phyloP scores from a whole-genome alignment of 805 yeast genomes.

The Lipomyces spencermartinsiae region DNA sequence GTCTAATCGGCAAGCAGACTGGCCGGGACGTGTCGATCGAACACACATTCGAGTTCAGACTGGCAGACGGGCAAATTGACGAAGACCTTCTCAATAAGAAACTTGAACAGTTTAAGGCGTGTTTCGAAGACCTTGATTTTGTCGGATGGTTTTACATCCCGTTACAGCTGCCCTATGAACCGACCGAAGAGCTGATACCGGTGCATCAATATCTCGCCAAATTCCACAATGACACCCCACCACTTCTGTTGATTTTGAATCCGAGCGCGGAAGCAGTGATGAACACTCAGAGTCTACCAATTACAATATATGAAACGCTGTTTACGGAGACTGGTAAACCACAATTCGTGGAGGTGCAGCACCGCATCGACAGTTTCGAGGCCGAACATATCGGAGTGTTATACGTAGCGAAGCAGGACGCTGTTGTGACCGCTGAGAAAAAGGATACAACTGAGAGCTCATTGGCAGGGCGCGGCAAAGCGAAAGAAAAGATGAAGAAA shows the following conservation, averaged over 20 bases:
- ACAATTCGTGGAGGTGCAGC: conserved; percentile 28
- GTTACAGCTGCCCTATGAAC: conserved; percentile 37
- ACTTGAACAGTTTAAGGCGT: conserved; percentile 42
- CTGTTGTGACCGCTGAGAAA: conserved; percentile 14
- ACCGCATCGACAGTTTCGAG: conserved; percentile 32
- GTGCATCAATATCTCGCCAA: conserved; percentile 28
- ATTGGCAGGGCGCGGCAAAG: not conserved
- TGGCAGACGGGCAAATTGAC: conserved; percentile 39
- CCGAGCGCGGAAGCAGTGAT: conserved; percentile 11
- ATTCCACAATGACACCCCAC: conserved; percentile 36
- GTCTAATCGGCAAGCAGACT: conserved; percentile 44
- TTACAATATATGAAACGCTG: conserved; percentile 32
- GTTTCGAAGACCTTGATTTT: conserved; percentile 45
- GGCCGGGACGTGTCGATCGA: conserved; percentile 44
- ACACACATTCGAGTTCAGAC: conserved; percentile 45
- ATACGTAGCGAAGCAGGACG: conserved; percentile 35
- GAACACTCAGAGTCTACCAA: conserved; percentile 26
- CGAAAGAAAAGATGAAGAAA: conserved; percentile 5
- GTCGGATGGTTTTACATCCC: conserved; percentile 47
- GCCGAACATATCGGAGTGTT: conserved; percentile 38
- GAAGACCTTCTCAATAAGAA: conserved; percentile 38
- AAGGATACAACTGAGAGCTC: not conserved
- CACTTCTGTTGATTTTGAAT: conserved; percentile 28
- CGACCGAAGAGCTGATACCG: conserved; percentile 26
- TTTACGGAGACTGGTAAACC: conserved; percentile 26